Base-by-base conservation (phyloP, 805 yeast genomes). In the Ogataea naganishii region DNA sequence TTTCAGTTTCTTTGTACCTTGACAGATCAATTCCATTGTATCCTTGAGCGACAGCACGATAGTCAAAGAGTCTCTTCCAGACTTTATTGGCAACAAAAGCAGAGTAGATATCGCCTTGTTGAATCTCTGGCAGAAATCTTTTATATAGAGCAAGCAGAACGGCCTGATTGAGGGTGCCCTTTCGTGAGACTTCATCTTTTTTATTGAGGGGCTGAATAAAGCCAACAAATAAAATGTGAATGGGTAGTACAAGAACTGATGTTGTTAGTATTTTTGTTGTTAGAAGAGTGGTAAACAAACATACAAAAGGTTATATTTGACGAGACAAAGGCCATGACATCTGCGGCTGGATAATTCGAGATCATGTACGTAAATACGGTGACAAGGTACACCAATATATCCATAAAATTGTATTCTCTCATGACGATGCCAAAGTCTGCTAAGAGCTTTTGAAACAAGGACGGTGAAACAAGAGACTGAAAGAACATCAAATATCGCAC, bases 11-110 rank as follows among this genome's bases (percentile, higher is more conserved):
- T 13, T 30, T 23, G n/a, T 30, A 16, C 9, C 23, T 9, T 4
- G n/a, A n/a, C n/a, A n/a, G n/a, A n/a, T 60, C 66, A 19, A 58
- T 35, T 1, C 60, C 60, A 29, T 50, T 51, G 35, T 50, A 49
- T 0, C 51, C 49, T 33, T 58, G 62, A 7, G 51, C 27, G n/a
- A 51, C 33, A 3, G 47, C 37, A 23, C 66, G 36, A n/a, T 40
- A 38, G 20, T 44, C 47, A 24, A 51, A 51, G 18, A 59, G 43
- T 4, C 47, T 26, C 29, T 46, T 48, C 56, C 59, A 57, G 1
- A 55, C 51, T 5, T 37, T 24, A 27, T 50, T 44, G 10, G 58
- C 42, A n/a, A 52, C 35, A 23, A 56, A 50, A 7, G 51, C 38
- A 37, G 35, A 14, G 31, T 38, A 20, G 20, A 35, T 22, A 41